Evolutionary conservation across 306 rosid genomes (phyloP), one percentile per base, ranked within the genome.

Genomic region (Hippophae rhamnoides): DNA sequence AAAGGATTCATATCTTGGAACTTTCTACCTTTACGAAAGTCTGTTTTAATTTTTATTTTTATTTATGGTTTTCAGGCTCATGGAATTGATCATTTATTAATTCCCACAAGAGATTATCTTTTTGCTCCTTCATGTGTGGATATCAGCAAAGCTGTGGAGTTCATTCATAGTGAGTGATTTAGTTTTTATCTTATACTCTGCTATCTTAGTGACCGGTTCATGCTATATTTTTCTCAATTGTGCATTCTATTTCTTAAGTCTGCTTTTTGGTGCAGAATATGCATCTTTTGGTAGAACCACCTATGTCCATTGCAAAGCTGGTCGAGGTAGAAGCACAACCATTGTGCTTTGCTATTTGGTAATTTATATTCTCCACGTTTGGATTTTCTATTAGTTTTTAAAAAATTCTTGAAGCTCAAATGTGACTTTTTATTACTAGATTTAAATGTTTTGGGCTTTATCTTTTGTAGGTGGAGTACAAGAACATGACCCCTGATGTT

Each of bases 261-360:
- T 70, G 43, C 23, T 23, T 53, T 51, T 43, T 65, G 40, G 47
- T 61, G 43, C 75, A 92, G 98, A 61, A 57, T 83, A 92, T 60
- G 83, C 83, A 51, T 62, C 69, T 6, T 73, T 74, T 48, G 96
- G 96, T 49, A 82, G 74, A 78, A 85, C 89, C 14, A 87, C 96
- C 40, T 92, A 92, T 69, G 98, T 92, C 64, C 98, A 92, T 67
- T 92, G 98, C 82, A 92, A 92, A 83, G 98, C 96, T 55, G 98
- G 98, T 55, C 78, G 96, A 7, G 98, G 98, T 50, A 83, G 96
- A 82, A 92, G 98, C 74, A 92, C 98, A 10, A 92, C 98, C 60
- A 78, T 92, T 61, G 95, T 92, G 69, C 98, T 92, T 47, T 92
- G 98, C 66, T 92, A 87, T 83, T 78, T 92, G 98, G 96, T 92